Evolutionary conservation across 148 eudicot genomes (phyloP).

Genomic region (Rhododendron williamsianum): DNA sequence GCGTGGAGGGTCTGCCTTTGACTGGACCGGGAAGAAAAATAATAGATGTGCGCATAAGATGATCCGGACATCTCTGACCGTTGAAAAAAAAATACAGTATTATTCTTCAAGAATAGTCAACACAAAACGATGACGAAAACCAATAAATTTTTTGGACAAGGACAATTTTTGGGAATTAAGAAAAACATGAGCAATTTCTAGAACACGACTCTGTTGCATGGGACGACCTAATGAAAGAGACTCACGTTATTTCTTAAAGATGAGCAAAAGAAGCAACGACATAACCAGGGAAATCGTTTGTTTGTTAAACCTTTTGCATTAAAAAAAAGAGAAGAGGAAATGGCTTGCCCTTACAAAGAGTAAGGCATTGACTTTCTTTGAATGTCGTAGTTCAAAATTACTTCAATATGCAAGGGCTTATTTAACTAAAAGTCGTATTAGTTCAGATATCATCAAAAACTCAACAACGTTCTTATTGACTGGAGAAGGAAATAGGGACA

Average conservation of each 20-base stretch:
- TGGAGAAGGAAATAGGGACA: too few relatives aligned
- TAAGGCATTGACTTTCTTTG: not conserved
- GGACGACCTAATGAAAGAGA: not conserved
- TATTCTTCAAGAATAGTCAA: too few relatives aligned
- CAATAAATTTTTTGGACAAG: too few relatives aligned
- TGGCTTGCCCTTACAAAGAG: not conserved
- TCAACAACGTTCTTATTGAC: too few relatives aligned
- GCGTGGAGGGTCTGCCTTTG: too few relatives aligned
- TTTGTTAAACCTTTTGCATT: not conserved
- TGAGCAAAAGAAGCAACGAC: not conserved
- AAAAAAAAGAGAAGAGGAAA: not conserved
- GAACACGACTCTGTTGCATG: not conserved
- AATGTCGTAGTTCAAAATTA: too few relatives aligned
- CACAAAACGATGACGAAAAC: too few relatives aligned
- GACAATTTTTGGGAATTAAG: not conserved
- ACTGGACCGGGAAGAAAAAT: too few relatives aligned
- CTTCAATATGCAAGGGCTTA: not conserved
- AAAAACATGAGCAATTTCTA: not conserved
- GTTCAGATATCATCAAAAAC: not conserved
- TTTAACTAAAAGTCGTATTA: not conserved
- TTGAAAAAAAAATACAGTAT: too few relatives aligned
- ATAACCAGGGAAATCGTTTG: not conserved
- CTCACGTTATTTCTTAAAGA: too few relatives aligned
- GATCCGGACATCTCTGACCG: rapidly evolving
- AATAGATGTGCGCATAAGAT: too few relatives aligned